These are phyloP conservation scores for Nakazawaea ishiwadae DNA, from an alignment of 805 yeast species.

Conservation along the genomic window DNA sequence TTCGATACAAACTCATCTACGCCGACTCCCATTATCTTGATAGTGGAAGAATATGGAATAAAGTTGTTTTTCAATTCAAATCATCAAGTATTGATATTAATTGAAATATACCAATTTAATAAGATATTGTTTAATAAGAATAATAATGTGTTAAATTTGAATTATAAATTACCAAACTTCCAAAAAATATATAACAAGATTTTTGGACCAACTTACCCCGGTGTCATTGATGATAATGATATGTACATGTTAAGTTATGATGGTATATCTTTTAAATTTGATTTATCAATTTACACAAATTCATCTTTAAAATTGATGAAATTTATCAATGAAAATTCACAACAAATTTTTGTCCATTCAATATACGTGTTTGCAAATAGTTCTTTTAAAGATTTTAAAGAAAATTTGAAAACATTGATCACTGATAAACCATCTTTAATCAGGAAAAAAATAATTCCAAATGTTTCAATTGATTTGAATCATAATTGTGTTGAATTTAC, in stretches of 20 bases:
- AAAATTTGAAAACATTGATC: slow-evolving; percentile 7
- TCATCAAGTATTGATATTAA: slow-evolving; percentile 5
- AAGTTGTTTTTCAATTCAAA: slow-evolving; percentile 17
- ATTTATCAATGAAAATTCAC: slow-evolving; percentile 20
- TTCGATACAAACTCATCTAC: not conserved
- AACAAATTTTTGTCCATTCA: slow-evolving; percentile 32
- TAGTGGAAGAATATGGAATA: slow-evolving; percentile 12
- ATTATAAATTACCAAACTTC: slow-evolving; percentile 21
- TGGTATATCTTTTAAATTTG: slow-evolving; percentile 50
- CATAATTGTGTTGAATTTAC: not conserved
- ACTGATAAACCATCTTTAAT: not conserved
- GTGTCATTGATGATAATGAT: slow-evolving; percentile 25
- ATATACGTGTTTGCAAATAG: slow-evolving; percentile 36
- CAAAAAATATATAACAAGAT: slow-evolving; percentile 47
- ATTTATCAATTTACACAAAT: slow-evolving; percentile 12
- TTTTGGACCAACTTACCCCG: slow-evolving; percentile 64
- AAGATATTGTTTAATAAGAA: slow-evolving; percentile 2
- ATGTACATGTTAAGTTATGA: slow-evolving; percentile 48
- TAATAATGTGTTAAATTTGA: slow-evolving; percentile 3
- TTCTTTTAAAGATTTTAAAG: slow-evolving; percentile 21
- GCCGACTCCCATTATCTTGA: slow-evolving; percentile 4
- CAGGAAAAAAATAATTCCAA: not conserved
- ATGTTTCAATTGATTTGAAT: not conserved
- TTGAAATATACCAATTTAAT: slow-evolving; percentile 16
- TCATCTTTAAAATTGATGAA: slow-evolving; percentile 14